These are phyloP conservation scores for Patellaria atrata DNA, from an alignment of 495 filamentous ascomycete genomes.

Conservation along the genomic window DNA sequence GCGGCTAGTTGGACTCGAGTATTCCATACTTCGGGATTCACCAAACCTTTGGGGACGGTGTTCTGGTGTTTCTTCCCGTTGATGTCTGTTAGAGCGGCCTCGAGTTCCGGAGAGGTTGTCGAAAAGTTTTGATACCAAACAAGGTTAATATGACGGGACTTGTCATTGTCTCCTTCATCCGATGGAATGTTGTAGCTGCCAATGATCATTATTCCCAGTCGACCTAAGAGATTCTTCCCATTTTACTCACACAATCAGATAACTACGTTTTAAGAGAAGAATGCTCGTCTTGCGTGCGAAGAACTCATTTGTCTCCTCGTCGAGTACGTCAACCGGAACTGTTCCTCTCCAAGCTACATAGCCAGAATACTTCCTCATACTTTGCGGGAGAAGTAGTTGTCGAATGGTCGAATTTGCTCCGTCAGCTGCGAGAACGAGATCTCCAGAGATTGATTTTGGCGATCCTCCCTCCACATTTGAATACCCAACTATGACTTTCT, in stretches of 20 bases:
- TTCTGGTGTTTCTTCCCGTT: constrained; percentile 32
- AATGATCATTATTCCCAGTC: constrained; percentile 5
- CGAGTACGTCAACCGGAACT: constrained; percentile 29
- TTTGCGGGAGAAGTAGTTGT: constrained; percentile 30
- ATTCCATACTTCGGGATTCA: constrained; percentile 29
- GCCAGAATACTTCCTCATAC: constrained; percentile 39
- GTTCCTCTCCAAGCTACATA: constrained; percentile 43
- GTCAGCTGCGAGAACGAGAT: constrained; percentile 41
- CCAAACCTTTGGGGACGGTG: constrained; percentile 37
- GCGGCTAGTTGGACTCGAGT: constrained; percentile 31
- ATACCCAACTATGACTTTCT: constrained; percentile 28
- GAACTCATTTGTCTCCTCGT: constrained; percentile 20
- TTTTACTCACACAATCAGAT: constrained; percentile 33
- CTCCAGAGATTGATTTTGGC: constrained; percentile 25
- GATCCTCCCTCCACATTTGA: constrained; percentile 25
- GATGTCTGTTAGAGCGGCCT: constrained; percentile 39
- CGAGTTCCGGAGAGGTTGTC: constrained; percentile 30
- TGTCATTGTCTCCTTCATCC: constrained; percentile 32
- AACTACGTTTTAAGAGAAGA: constrained; percentile 17
- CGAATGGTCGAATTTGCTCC: constrained; percentile 41
- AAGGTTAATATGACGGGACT: constrained; percentile 38
- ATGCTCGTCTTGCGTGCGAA: constrained; percentile 9
- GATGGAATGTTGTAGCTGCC: constrained; percentile 40
- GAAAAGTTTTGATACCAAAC: constrained; percentile 45
- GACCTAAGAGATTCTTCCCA: constrained; percentile 25